Evolutionary conservation across 441 rosid species (phyloP), one percentile per base, ranked within the genome.

Genomic region (Erysimum cheiri): DNA sequence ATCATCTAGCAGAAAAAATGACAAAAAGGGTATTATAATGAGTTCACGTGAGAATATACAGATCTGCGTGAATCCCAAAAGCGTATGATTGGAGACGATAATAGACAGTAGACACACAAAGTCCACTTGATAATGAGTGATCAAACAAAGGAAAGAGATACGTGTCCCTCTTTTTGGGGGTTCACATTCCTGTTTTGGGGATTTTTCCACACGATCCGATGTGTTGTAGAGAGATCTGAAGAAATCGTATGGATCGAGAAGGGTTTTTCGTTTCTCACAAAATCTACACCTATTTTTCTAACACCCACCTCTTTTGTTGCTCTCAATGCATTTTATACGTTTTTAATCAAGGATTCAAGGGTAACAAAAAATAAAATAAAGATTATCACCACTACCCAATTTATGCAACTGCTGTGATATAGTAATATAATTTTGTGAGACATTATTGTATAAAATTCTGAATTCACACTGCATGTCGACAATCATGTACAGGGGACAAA

Each of bases 21-120:
- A 53, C 50, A 41, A 46, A 4, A 26, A 61, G 9, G 29, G 3
- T 22, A 41, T 11, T 15, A 62, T 31, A 15, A 49, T 4, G 69
- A 71, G 10, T 71, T 71, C 75, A 71, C 75, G 75, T 71, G 57
- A 62, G 31, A 43, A 54, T 54, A 43, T 7, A 26, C 11, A 33
- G 62, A 62, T 71, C 69, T 63, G 43, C 69, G 69, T 43, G 63
- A 28, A 62, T 71, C 69, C 69, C 64, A 35, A 63, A 55, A 56
- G 69, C 56, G 43, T 36, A 4, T 43, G 12, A 41, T n/a, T 60
- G 53, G 60, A 13, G 67, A 39, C 67, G 5, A 58, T 8, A 19
- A 19, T 19, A 19, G 22, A 19, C 22, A 19, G 22, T 19, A 69
- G 17, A 53, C 37, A 69, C 14, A 28, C 44, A 40, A 60, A 60